Base-by-base conservation (phyloP, 2,329 filamentous ascomycete genomes). In the Aspergillus puulaauensis region DNA sequence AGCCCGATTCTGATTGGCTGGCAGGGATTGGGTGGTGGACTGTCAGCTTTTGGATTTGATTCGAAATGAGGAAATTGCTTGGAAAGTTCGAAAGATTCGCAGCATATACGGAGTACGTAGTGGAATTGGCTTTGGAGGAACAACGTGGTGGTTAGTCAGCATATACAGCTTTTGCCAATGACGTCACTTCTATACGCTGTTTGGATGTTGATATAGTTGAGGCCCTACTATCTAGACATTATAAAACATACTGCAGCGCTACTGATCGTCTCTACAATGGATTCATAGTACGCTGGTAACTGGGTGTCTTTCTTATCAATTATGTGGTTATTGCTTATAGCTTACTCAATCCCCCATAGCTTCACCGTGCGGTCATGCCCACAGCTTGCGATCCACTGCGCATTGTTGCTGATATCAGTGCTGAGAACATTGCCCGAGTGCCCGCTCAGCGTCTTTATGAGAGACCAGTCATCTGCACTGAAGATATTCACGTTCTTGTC, bases 401-500 rank as follows among this genome's bases (percentile, higher is more conserved):
- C 90, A 74, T 98, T 91, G 62, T 83, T 82, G 69, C 90, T 96
- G 53, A 96, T 86, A 77, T 99, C 95, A 12, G 91, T 89, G 65
- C 91, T 96, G 52, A 96, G 85, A 11, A 99, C 93, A 41, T 96
- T 95, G 2, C 91, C 93, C 1, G 92, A 91, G 75, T 99, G 95
- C 0, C 93, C 95, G 66, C 88, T 91, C 58, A 99, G 79, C 15
- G 88, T 91, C 76, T 96, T 96, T 60, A 93, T 86, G 58, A 96
- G 77, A 1, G 90, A 88, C 93, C 95, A 99, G 76, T 99, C 93
- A 72, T 99, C 95, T 2, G 92, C 92, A 6, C 92, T 96, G 76
- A 96, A 98, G 65, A 99, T 84, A 72, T 97, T 96, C 75, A 99
- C 89, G 66, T 92, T 93, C 73, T 90, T 91, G 77, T 99, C 95